These are phyloP conservation scores for Aphanomyces astaci DNA, from an alignment of 352 stramenopile genomes.

Conservation along the genomic window DNA sequence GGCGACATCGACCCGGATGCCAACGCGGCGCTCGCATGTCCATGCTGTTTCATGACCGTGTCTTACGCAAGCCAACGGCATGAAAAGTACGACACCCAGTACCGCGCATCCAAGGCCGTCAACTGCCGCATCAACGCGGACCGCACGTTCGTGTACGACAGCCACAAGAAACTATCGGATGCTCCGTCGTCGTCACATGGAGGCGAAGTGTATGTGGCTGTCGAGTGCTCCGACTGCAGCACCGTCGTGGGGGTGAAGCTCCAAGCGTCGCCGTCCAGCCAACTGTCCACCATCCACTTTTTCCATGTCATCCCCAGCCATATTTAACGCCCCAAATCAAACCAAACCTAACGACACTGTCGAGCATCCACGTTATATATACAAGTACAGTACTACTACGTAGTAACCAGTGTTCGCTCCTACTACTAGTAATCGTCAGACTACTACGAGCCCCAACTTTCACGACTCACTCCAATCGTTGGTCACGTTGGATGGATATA, in stretches of 20 bases:
- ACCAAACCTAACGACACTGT: no score
- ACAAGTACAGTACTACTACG: no score
- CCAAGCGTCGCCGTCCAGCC: neutral
- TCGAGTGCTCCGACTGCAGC: conserved; percentile 64
- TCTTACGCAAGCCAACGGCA: conserved; percentile 69
- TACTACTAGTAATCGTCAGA: no score
- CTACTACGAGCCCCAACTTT: no score
- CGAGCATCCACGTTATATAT: no score
- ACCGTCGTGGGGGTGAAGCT: conserved; percentile 52
- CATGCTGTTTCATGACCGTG: conserved; percentile 73
- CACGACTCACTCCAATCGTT: no score
- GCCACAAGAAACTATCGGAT: conserved; percentile 22
- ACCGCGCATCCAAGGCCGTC: conserved; percentile 44
- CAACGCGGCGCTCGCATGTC: conserved; percentile 60
- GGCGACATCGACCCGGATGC: conserved; percentile 25
- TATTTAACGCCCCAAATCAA: conserved; percentile 16
- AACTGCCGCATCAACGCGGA: conserved; percentile 70
- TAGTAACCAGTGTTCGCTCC: no score
- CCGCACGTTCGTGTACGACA: conserved; percentile 54
- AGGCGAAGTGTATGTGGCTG: conserved; percentile 52
- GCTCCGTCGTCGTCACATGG: conserved; percentile 31
- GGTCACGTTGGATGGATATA: no score
- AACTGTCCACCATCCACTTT: conserved; percentile 2
- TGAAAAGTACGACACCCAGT: conserved; percentile 60
- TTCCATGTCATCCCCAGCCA: conserved; percentile 18